Base-by-base conservation (phyloP, 306 rosid species). In the Medicago truncatula region DNA sequence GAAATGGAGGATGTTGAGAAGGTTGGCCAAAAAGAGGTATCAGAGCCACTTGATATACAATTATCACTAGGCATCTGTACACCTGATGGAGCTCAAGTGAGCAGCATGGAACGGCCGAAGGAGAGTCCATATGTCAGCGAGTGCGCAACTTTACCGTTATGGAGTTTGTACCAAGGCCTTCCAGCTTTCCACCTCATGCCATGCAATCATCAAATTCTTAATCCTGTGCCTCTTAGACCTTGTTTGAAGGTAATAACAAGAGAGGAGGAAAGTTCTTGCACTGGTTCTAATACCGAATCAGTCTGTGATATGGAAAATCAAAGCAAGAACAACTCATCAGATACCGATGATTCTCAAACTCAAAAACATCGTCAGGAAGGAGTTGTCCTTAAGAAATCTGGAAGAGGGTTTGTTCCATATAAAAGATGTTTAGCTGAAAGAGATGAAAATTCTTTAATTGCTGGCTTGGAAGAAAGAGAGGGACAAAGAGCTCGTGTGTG, bases 351-450 rank as follows among this genome's bases (percentile, higher is more conserved):
- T 65, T 87, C 86, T 7, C 77, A 52, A 52, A 17, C 64, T 49
- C 74, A 71, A 76, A 77, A 61, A 18, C 75, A 73, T 28, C 50
- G 1, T 17, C 43, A 76, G 40, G 82, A 68, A 60, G 84, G 74
- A 50, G 73, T 71, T 9, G 77, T 66, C 9, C 71, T 82, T 76
- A 66, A 77, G 79, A 86, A 84, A 49, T 75, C 87, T 46, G 68
- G 81, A 54, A 86, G 75, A 79, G 98, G 98, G 25, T 92, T 94
- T 76, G 89, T 85, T 56, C 95, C 96, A 28, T 94, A 91, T 79
- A 94, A 94, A 83, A 85, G 95, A 78, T 92, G 96, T 80, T 70
- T 92, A 63, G 77, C 95, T 68, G 90, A 92, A 77, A 86, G 89
- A 82, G 96, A 83, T 50, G 78, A 81, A 17, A 75, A 56, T 84